Base-by-base conservation (phyloP, 2,329 filamentous ascomycete genomes). In the Diplodia corticola region DNA sequence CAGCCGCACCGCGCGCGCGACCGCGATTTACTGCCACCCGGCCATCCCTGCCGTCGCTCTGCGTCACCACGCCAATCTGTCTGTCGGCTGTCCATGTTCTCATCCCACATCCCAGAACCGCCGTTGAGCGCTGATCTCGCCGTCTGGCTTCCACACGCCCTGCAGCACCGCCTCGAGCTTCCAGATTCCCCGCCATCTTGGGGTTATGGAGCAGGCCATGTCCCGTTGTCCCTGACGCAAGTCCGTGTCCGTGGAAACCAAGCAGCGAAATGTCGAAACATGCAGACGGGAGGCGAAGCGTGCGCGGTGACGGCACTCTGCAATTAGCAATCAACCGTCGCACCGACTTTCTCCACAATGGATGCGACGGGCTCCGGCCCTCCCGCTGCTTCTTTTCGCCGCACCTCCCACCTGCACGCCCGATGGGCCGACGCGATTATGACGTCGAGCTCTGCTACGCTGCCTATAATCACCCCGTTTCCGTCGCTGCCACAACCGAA, bases 381-480 rank as follows among this genome's bases (percentile, higher is more conserved):
- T 22, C 15, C 53, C 28, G 26, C 50, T 64, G 48, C 26, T 49
- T 44, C 49, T 28, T 26, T 13, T 6, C 3, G 50, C 22, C n/a
- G 51, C 40, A 48, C n/a, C 24, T 28, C 20, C 13, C 49, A 51
- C 30, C 17, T 15, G 17, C 48, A 17, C 48, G n/a, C n/a, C 63
- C 63, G 63, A 65, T 50, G 22, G 30, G 44, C 44, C 65, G 51
- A 67, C 51, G 51, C 54, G 33, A 65, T 53, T 65, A 67, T 67
- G 66, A 67, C 66, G 66, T 67, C 61, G 59, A 50, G 6, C 44
- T 33, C 24, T 44, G 57, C 48, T 44, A 17, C 35, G 28, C 17
- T 40, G n/a, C 37, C 48, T n/a, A 57, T 63, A 57, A 54, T 20
- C 50, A 22, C 15, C 40, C 15, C 50, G 20, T 59, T 17, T 30